Base-by-base conservation (phyloP, 148 eudicot species). In the Linanthus parryae region DNA sequence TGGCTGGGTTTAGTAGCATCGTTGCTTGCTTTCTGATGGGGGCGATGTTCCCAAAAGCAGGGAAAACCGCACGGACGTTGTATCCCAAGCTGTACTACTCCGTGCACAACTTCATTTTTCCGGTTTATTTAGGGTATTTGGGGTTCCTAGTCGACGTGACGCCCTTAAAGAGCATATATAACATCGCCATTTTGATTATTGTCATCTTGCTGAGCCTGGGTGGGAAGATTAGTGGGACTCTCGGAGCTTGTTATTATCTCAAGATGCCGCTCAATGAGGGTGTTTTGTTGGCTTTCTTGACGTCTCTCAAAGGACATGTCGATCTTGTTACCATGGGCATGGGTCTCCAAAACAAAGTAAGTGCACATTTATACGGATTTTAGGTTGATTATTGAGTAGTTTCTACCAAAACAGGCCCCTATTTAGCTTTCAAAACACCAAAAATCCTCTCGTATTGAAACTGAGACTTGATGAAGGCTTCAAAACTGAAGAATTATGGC, bases 281-380 rank as follows among this genome's bases (percentile, higher is more conserved):
- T 39, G 57, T 87, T 33, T 79, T 82, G 13, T 71, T 92, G 39
- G 82, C 96, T 67, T 75, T 92, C 61, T 63, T 92, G 31, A 54
- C 82, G 67, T 84, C 77, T 63, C 55, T 92, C 77, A 92, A 92
- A 61, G 96, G 99, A 15, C 94, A 87, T 60, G 82, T 75, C 6
- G 99, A 92, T 69, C 45, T 92, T 26, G 67, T 84, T 11, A 58
- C 84, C 58, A 47, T 92, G 21, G 63, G 80, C 8, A 37, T 73
- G 4, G 77, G 74, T 33, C 22, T 70, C 50, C 59, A 61, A 28
- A 68, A 52, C 42, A 30, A 56, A 18, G 99, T 84, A 67, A 78
- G 86, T 68, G 9, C 27, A 16, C 27, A 20, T 20, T 27, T 16
- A n/a, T n/a, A n/a, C n/a, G n/a, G n/a, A n/a, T n/a, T n/a, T n/a